Percentiles rank a stretch among this genome's conserved stretches.
Evolutionary conservation across 108 stramenopile species (phyloP).

Genomic region (Cyclotella sp.): DNA sequence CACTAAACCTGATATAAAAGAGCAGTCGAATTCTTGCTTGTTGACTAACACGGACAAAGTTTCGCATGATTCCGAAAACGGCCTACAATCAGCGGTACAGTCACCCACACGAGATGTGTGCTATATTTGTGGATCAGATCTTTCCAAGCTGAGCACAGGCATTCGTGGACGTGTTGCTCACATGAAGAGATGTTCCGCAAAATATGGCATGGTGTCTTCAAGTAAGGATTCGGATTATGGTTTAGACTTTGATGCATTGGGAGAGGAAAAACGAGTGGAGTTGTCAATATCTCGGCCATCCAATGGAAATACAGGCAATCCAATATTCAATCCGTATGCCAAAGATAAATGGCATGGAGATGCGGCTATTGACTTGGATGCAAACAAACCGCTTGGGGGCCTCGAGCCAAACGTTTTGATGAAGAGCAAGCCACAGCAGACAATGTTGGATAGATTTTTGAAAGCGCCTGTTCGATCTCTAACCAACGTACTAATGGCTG

Average conservation of each 20-base stretch:
- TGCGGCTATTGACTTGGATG: constrained; percentile 6
- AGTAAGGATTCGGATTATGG: constrained; percentile 42
- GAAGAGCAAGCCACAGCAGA: constrained; percentile 19
- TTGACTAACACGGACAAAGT: neutral
- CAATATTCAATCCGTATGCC: constrained; percentile 31
- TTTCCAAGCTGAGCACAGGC: constrained; percentile 52
- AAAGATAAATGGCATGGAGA: constrained; percentile 44
- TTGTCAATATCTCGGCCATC: constrained; percentile 7
- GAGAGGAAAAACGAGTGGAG: neutral
- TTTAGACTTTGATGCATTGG: constrained; percentile 9
- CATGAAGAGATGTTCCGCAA: constrained; percentile 83
- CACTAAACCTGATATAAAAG: too few species aligned
- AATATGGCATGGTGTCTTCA: constrained; percentile 51
- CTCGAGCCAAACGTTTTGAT: neutral
- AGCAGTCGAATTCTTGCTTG: too few species aligned
- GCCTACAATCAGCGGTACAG: neutral
- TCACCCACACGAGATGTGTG: constrained; percentile 51
- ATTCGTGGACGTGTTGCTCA: constrained; percentile 72
- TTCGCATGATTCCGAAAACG: neutral
- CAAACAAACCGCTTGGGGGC: neutral
- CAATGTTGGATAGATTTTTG: constrained; percentile 41
- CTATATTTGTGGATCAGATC: constrained; percentile 70
- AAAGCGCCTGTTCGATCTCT: constrained; percentile 45
- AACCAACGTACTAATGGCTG: constrained; percentile 56
- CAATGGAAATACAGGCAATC: neutral